Percentiles rank a stretch among this genome's conserved stretches.
Conservation (phyloP, 208 protist genomes). For the Herpetomonas muscarum region DNA sequence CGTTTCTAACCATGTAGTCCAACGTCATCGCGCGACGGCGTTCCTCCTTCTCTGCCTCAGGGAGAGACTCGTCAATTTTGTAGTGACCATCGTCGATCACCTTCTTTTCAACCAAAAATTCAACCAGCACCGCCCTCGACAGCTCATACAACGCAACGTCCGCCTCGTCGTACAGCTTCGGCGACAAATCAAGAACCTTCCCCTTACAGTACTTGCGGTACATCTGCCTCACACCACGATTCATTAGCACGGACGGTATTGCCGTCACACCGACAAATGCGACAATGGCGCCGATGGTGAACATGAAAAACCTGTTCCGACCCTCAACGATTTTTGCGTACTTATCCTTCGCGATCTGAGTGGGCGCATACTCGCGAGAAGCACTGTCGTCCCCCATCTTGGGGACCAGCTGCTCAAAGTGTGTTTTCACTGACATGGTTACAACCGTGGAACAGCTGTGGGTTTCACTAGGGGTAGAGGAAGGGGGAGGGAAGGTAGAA, state of each 20-base stretch:
- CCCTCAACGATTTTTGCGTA: constrained; percentile 70
- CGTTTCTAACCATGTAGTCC: constrained; percentile 78
- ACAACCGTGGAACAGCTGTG: neutral
- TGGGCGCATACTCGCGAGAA: constrained; percentile 23
- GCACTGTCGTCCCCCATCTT: neutral
- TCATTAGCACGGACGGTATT: constrained; percentile 54
- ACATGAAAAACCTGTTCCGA: constrained; percentile 61
- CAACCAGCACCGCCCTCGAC: constrained; percentile 62
- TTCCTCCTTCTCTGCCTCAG: constrained; percentile 46
- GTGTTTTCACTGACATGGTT: neutral
- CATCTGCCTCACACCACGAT: constrained; percentile 38
- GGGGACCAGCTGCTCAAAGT: neutral
- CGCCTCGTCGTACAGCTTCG: constrained; percentile 68
- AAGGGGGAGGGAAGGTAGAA: too few relatives aligned
- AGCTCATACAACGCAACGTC: constrained; percentile 75
- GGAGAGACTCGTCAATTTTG: constrained; percentile 40
- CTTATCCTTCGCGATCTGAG: constrained; percentile 64
- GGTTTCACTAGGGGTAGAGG: too few relatives aligned
- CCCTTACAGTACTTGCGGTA: constrained; percentile 49
- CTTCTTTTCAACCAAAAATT: constrained; percentile 67
- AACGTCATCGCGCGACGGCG: constrained; percentile 75
- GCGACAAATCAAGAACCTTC: constrained; percentile 73
- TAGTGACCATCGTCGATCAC: constrained; percentile 72
- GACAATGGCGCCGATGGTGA: constrained; percentile 30
- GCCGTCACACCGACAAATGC: constrained; percentile 39